phyloP scores from a whole-genome alignment of 2,329 filamentous ascomycete genomes.

The Phoma sp. region DNA sequence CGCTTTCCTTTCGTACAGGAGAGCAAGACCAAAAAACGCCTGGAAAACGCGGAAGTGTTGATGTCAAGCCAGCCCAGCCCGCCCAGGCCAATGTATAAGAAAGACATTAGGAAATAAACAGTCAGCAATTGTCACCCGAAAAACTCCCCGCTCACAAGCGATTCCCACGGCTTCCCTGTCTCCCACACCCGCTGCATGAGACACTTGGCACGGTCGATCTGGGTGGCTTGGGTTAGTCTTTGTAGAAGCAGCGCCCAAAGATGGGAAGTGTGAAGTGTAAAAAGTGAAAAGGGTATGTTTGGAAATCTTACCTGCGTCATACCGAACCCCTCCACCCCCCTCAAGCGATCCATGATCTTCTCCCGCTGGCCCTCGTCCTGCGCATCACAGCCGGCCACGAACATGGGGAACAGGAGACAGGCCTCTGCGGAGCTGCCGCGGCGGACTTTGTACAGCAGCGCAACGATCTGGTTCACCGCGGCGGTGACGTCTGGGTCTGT shows the following conservation, averaged over 20 bases:
- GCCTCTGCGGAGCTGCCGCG: conserved; percentile 74
- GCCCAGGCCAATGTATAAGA: too few relatives aligned
- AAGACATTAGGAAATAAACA: too few relatives aligned
- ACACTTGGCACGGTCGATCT: conserved; percentile 65
- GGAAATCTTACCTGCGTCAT: conserved; percentile 78
- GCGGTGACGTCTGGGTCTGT: conserved; percentile 66
- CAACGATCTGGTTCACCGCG: conserved; percentile 68
- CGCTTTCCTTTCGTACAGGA: too few relatives aligned
- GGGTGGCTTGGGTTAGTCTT: neutral
- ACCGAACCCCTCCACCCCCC: conserved; percentile 72
- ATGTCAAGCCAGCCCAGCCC: too few relatives aligned
- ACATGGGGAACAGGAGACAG: conserved; percentile 79
- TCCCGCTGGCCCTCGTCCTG: conserved; percentile 60
- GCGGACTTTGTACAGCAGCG: conserved; percentile 66
- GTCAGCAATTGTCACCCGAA: conserved; percentile 54
- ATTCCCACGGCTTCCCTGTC: conserved; percentile 72
- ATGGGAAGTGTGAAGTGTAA: too few relatives aligned
- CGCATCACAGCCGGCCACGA: conserved; percentile 80
- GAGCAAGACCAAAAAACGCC: too few relatives aligned
- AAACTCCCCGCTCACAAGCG: conserved; percentile 69
- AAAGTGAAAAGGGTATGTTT: too few relatives aligned
- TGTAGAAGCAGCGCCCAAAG: neutral
- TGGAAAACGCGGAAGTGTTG: too few relatives aligned
- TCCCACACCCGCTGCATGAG: conserved; percentile 75
- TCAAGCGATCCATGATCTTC: conserved; percentile 69